phyloP scores from a whole-genome alignment of 805 yeast species.

The Candida ipomoeae region DNA sequence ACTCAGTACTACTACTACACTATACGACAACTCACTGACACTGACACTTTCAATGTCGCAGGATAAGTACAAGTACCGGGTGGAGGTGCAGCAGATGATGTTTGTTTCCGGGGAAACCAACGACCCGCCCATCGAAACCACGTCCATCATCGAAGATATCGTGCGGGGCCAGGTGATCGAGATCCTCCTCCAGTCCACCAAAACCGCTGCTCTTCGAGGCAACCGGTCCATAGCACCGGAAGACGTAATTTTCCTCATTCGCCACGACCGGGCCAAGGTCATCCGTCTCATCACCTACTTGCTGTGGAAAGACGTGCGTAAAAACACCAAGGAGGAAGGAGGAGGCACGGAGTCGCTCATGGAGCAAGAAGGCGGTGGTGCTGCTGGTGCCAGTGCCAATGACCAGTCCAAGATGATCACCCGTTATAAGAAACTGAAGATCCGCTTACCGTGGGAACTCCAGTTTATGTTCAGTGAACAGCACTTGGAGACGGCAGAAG shows the following conservation, averaged over 20 bases:
- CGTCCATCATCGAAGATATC: conserved; percentile 90
- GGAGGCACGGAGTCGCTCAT: conserved; percentile 48
- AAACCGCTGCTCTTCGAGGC: conserved; percentile 74
- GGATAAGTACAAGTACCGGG: conserved; percentile 67
- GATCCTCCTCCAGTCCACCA: conserved; percentile 68
- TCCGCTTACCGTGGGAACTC: conserved; percentile 91
- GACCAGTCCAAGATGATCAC: conserved; percentile 41
- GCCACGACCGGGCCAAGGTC: conserved; percentile 93
- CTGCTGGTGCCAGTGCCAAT: conserved; percentile 29
- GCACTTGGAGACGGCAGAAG: conserved; percentile 67
- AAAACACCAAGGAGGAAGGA: conserved; percentile 58
- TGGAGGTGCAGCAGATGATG: conserved; percentile 98
- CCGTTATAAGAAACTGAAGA: conserved; percentile 66
- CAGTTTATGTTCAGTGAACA: conserved; percentile 92
- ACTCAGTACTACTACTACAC: too few relatives aligned
- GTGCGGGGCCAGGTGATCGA: conserved; percentile 94
- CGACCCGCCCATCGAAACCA: conserved; percentile 90
- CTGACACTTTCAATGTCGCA: conserved; percentile 8
- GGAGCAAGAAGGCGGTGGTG: conserved; percentile 44
- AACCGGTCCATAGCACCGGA: conserved; percentile 84
- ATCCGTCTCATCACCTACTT: conserved; percentile 84
- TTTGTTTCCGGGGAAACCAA: conserved; percentile 93
- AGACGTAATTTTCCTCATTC: conserved; percentile 85
- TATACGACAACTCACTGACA: not conserved
- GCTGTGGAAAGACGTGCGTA: conserved; percentile 96